These are phyloP conservation scores for Phytopythium ostracodes DNA, from an alignment of 352 stramenopile genomes.

Conservation along the genomic window DNA sequence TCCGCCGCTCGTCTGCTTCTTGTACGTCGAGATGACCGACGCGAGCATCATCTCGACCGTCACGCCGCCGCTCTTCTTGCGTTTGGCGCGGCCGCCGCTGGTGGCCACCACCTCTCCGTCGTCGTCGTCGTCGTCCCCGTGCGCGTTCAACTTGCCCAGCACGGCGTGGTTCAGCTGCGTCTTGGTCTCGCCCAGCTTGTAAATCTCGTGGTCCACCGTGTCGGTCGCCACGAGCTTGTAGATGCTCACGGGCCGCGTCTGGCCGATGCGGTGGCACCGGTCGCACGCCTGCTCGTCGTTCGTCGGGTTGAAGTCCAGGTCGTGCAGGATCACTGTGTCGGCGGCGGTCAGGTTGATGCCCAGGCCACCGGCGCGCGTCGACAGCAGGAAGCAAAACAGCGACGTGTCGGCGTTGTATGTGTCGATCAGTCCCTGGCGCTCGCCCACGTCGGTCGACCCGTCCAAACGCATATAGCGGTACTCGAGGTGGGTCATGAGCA, in stretches of 20 bases:
- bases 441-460: conserved; percentile 67
- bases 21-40: conserved; percentile 77
- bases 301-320: conserved; percentile 86
- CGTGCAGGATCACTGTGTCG: conserved; percentile 86
- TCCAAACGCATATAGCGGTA: conserved; percentile 80
- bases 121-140: conserved; percentile 19
- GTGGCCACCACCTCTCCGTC: not conserved
- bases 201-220: conserved; percentile 92
- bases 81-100: conserved; percentile 5
- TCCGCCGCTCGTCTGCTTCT: conserved; percentile 11
- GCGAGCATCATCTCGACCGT: conserved; percentile 81
- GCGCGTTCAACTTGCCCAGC: conserved; percentile 76
- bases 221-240: conserved; percentile 91
- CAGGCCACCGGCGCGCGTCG: conserved; percentile 95
- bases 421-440: conserved; percentile 80
- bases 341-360: conserved; percentile 97
- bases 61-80: conserved; percentile 29
- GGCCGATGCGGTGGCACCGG: conserved; percentile 88
- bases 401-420: conserved; percentile 86
- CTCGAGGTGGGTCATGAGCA: conserved; percentile 73
- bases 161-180: conserved; percentile 86
- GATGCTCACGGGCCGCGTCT: conserved; percentile 87
- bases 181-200: conserved; percentile 80
- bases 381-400: conserved; percentile 97
- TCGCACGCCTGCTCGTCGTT: conserved; percentile 87